Base-by-base conservation (phyloP, 768 basidiomycete species). In the Phylloporus sp. region DNA sequence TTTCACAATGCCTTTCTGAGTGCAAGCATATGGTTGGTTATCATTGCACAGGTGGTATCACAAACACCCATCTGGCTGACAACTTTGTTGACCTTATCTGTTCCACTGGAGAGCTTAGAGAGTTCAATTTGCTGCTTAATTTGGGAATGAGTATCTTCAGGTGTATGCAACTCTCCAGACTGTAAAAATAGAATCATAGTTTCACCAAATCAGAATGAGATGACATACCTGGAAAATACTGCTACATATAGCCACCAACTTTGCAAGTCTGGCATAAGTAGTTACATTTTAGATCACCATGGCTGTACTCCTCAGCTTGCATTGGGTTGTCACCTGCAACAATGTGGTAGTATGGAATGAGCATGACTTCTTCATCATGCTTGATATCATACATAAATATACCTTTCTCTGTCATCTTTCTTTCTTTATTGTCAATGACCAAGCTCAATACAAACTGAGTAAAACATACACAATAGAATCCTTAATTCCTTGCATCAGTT, bases 1-100 rank as follows among this genome's bases (percentile, higher is more conserved):
- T 58, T 60, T 0, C 28, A 2, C 2, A 59, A 38, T 0, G 1
- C 4, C 47, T 56, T 59, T 43, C 38, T 76, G 69, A 29, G 74
- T 63, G 41, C 57, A 54, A 34, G 72, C 38, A 44, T 63, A 9
- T 40, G 71, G 65, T 61, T 71, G 0, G 58, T 70, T 4, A 75
- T 46, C 0, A 49, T 24, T 16, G 75, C 65, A 26, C 66, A 62
- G 1, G 58, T 47, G 0, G 69, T 59, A 7, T 76, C 61, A 16
- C 70, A 56, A 6, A 53, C 32, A 0, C 74, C 74, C 45, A 76
- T 72, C 45, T 74, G 70, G 2, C 71, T 70, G 38, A 76, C 11
- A 3, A 40, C n/a, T 0, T 22, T 42, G 10, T 29, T 54, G 0
- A 62, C 45, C 15, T 62, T 62, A 0, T 54, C 47, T 0, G 42